Percentiles rank a stretch among this genome's conserved stretches.
Conservation (phyloP, 2,329 filamentous ascomycete species). For the Pyrenophora seminiperda region DNA sequence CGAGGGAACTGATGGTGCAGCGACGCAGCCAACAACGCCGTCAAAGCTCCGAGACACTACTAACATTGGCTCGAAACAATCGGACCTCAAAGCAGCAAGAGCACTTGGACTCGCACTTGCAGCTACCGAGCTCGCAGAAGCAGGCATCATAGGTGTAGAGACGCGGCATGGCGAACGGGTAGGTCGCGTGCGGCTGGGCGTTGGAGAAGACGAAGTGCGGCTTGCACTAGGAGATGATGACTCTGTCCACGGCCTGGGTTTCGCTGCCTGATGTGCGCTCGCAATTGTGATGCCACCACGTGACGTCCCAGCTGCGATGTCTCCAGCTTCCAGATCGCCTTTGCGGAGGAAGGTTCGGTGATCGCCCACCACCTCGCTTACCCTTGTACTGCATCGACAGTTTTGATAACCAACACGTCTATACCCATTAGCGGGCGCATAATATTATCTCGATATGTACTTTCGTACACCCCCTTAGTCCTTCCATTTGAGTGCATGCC, state of each 20-base stretch:
- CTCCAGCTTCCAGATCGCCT: background rate
- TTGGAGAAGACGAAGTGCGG: slow-evolving; percentile 89
- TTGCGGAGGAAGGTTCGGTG: slow-evolving; percentile 13
- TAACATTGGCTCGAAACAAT: slow-evolving; percentile 26
- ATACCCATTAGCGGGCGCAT: slow-evolving; percentile 9
- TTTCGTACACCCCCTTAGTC: slow-evolving; percentile 11
- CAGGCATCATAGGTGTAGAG: slow-evolving; percentile 86
- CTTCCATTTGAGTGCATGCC: slow-evolving; percentile 4
- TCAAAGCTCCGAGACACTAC: slow-evolving; percentile 23
- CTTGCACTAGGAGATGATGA: slow-evolving; percentile 86
- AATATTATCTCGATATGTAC: slow-evolving; percentile 3
- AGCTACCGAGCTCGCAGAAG: slow-evolving; percentile 81
- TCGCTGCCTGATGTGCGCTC: slow-evolving; percentile 23
- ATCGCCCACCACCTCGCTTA: background rate
- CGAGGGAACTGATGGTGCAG: slow-evolving; percentile 13
- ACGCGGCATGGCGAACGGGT: slow-evolving; percentile 77
- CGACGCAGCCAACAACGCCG: slow-evolving; percentile 17
- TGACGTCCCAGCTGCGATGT: background rate
- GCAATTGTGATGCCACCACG: background rate
- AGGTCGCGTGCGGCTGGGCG: slow-evolving; percentile 81
- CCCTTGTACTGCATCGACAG: background rate
- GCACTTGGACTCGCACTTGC: slow-evolving; percentile 68
- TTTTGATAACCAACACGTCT: slow-evolving; percentile 9
- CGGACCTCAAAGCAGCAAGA: slow-evolving; percentile 51
- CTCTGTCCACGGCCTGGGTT: slow-evolving; percentile 79